Conservation (phyloP, 1,284 basidiomycete species). For the Entoloma clypeatum region DNA sequence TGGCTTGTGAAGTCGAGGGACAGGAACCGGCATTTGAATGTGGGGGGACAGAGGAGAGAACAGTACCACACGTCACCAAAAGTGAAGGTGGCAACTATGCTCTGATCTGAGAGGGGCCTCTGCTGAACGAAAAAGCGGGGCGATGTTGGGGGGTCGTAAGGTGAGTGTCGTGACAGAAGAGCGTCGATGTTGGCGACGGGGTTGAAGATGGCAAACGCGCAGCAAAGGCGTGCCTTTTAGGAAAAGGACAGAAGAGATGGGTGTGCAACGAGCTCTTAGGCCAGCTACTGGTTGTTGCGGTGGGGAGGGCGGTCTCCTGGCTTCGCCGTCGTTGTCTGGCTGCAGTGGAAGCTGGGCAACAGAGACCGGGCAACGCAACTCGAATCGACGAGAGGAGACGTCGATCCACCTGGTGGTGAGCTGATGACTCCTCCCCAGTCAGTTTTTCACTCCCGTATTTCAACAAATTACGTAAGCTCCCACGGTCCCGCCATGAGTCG, state of each 20-base stretch:
- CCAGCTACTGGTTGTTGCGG: constrained; percentile 29
- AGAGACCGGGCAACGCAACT: constrained; percentile 41
- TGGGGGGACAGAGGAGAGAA: constrained; percentile 31
- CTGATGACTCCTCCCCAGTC: constrained; percentile 21
- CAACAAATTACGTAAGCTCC: constrained; percentile 23
- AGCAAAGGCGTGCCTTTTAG: constrained; percentile 89
- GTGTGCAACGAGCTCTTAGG: constrained; percentile 23
- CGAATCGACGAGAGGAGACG: constrained; percentile 41
- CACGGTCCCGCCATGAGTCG: no score
- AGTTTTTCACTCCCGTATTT: constrained; percentile 17
- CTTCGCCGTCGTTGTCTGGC: constrained; percentile 36
- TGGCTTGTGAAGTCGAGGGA: constrained; percentile 54
- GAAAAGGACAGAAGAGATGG: constrained; percentile 31
- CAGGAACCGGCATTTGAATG: constrained; percentile 80
- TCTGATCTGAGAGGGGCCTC: constrained; percentile 36
- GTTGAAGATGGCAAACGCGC: constrained; percentile 70
- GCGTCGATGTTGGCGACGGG: constrained; percentile 28
- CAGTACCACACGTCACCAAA: constrained; percentile 38
- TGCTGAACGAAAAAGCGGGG: constrained; percentile 33
- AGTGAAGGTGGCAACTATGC: constrained; percentile 37
- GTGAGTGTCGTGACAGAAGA: constrained; percentile 47
- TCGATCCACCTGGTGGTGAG: constrained; percentile 41
- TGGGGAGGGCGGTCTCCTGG: constrained; percentile 35
- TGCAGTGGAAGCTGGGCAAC: constrained; percentile 33
- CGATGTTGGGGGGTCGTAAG: constrained; percentile 47